Evolutionary conservation across 1,139 yeast species (phyloP).

Genomic region (Magnusiomyces tetraspermus): DNA sequence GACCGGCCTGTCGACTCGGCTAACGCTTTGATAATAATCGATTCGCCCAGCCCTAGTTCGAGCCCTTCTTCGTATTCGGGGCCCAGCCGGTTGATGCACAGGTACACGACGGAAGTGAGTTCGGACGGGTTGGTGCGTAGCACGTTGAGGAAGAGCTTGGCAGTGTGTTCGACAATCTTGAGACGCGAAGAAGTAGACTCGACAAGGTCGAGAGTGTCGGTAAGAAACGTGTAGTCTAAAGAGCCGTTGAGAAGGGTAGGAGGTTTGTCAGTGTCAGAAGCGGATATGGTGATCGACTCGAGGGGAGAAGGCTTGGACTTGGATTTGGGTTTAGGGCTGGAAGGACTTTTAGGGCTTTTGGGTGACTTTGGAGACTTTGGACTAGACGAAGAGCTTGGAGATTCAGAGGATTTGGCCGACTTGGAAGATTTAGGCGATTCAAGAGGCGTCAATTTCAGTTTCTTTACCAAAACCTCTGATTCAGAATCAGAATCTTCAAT

Average conservation of each 20-base stretch:
- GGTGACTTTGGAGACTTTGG: no score
- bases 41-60: conserved; percentile 89
- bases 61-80: conserved; percentile 86
- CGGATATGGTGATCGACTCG: no score
- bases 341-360: no score
- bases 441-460: no score
- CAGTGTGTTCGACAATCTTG: conserved; percentile 64
- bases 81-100: conserved; percentile 80
- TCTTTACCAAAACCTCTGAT: no score
- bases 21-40: conserved; percentile 75
- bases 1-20: conserved; percentile 86
- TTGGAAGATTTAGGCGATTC: no score
- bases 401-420: no score
- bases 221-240: conserved; percentile 55
- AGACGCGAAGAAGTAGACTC: conserved; percentile 75
- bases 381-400: no score
- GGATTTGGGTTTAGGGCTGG: no score
- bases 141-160: conserved; percentile 59
- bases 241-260: conserved; percentile 7
- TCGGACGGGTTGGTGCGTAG: conserved; percentile 49
- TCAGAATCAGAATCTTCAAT: no score
- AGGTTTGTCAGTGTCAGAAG: no score
- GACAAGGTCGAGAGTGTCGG: conserved; percentile 61
- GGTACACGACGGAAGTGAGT: conserved; percentile 62
- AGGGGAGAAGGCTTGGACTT: no score